Evolutionary conservation across 495 filamentous ascomycete genomes (phyloP), one percentile per base, ranked within the genome.

Genomic region (Penicilliopsis zonata): DNA sequence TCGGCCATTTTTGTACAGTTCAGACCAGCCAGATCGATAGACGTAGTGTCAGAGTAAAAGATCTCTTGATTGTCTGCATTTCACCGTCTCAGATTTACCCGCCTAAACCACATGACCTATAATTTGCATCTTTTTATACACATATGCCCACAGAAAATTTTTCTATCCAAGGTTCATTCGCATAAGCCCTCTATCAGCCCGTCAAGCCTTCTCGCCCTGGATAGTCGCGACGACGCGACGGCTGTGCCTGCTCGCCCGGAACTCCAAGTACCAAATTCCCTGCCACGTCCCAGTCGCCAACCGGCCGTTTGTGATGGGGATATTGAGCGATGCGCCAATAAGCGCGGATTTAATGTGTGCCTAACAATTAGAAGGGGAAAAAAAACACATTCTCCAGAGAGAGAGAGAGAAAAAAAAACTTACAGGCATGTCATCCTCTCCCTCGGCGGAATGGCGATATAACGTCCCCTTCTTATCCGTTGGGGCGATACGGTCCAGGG

Each of bases 251-350:
- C 61, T 61, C 2, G 71, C 70, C 36, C 90, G 64, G 52, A 98
- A 98, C 57, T 98, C 90, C 42, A 95, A 53, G 50, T 88, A 87
- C 86, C 86, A 98, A 35, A 96, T 85, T 0, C 90, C 86, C 55
- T 75, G 70, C 69, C 77, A 82, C 5, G 77, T 82, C 14, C 77
- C 77, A 26, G 61, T 72, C 41, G 69, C 71, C 51, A 98, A 53
- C 43, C 70, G 75, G 7, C 90, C 90, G 43, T 98, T 74, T 38
- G 69, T 75, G 48, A 98, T 92, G 4, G 92, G 90, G 31, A 98
- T 78, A 4, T 74, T 84, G 4, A 98, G 76, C 34, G 76, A 87
- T 10, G 86, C 82, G 8, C 90, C 90, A 32, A 96, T 75, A 27
- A 98, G 55, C 0, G 86, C 76, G 24, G 76, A 82, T 55, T 98